Evolutionary conservation across 306 rosid species (phyloP), one percentile per base, ranked within the genome.

Genomic region (Parietaria judaica): DNA sequence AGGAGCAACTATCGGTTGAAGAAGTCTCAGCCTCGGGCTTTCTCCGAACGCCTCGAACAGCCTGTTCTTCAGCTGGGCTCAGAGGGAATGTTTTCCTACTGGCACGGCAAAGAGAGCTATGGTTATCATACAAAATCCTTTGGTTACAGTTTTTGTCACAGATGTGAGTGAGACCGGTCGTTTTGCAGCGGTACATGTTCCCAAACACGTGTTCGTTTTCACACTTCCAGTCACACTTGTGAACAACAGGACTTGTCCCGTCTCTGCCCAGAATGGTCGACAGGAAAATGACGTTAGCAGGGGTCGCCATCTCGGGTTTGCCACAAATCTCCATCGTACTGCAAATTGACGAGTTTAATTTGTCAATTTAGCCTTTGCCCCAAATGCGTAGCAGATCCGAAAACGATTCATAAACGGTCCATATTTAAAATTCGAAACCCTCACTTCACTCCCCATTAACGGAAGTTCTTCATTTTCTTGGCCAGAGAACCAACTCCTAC

Each of bases 81-180:
- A 88, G 80, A 41, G 94, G 87, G 39, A 85, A 90, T 53, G 76
- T 74, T 69, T 85, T 81, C 58, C 95, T 66, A 58, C 97, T 90
- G 7, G 95, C 97, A 52, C 91, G 72, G 71, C 94, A 87, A 60
- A 87, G 87, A 37, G 97, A 90, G 81, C 86, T 90, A 54, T 87
- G 94, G 81, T 94, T 94, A 69, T 94, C 99, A 70, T 88, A 94
- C 67, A 94, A 60, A 81, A 94, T 94, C 80, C 94, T 79, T 83
- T 86, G 97, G 81, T 86, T 75, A 81, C 97, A 94, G 81, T 94
- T 94, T 64, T 86, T 88, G 87, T 94, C 99, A 74, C 99, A 92
- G 66, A 92, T 88, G 83, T 92, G 99, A 76, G 96, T 92, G 67
- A 84, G 76, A 63, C 97, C 97, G 39, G 99, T 88, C 56, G 81